Evolutionary conservation across 1,284 basidiomycete species (phyloP).

Genomic region (Heterobasidion occidentale): DNA sequence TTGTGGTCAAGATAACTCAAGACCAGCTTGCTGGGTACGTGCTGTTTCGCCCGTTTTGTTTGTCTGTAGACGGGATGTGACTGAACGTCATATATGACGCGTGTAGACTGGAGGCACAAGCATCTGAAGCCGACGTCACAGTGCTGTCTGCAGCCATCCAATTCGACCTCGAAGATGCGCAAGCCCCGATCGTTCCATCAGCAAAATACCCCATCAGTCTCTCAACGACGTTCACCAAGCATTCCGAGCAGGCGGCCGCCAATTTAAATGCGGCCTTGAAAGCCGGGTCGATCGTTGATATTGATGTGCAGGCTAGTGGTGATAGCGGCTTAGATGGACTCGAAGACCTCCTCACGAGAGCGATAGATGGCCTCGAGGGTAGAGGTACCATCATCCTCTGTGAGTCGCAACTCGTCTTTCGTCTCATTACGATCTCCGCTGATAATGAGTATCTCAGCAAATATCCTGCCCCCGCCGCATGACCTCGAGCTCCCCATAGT

Average conservation of each 20-base stretch:
- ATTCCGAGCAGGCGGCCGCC: slow-evolving; percentile 36
- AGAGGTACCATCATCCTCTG: slow-evolving; percentile 65
- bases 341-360: slow-evolving; percentile 70
- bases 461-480: slow-evolving; percentile 80
- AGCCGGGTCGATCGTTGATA: slow-evolving; percentile 54
- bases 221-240: slow-evolving; percentile 43
- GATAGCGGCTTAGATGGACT: slow-evolving; percentile 39
- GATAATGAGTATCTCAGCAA: slow-evolving; percentile 41
- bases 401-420: slow-evolving; percentile 30
- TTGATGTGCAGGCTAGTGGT: slow-evolving; percentile 53
- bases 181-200: slow-evolving; percentile 24
- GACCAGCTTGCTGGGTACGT: slow-evolving; percentile 15
- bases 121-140: slow-evolving; percentile 7
- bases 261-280: slow-evolving; percentile 59
- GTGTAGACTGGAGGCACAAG: slow-evolving; percentile 10
- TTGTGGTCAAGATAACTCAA: slow-evolving; percentile 37
- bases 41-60: background rate
- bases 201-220: slow-evolving; percentile 42
- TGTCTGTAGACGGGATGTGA: background rate
- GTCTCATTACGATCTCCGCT: background rate
- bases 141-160: slow-evolving; percentile 44
- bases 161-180: slow-evolving; percentile 43
- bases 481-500: slow-evolving; percentile 65
- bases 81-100: background rate
- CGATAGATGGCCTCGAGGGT: slow-evolving; percentile 31